Conservation (phyloP, 169 alveolate genomes). For the Theileria parva region DNA sequence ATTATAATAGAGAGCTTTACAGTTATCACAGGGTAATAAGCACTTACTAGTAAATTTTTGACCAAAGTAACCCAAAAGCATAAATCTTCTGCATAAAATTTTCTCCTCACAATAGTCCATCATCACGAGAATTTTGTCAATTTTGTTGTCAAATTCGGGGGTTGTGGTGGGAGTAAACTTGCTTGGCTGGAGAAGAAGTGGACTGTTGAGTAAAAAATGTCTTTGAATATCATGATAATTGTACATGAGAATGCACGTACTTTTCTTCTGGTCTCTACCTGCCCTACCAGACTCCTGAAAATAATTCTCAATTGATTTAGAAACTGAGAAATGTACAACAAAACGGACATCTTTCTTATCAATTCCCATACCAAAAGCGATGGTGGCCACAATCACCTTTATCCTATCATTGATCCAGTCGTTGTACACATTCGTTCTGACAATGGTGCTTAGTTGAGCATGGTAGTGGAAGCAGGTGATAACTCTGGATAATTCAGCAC, state of each 20-base stretch:
- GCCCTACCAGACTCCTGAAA: conserved; percentile 98
- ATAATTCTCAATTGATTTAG: conserved; percentile 96
- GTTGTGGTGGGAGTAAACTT: conserved; percentile 17
- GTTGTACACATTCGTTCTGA: conserved; percentile 72
- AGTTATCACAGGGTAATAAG: conserved; percentile 69
- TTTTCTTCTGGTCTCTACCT: conserved; percentile 87
- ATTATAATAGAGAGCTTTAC: conserved; percentile 15
- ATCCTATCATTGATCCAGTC: conserved; percentile 91
- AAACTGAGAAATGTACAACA: conserved; percentile 95
- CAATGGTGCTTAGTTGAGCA: conserved; percentile 75
- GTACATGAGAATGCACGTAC: conserved; percentile 74
- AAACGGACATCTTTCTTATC: conserved; percentile 97
- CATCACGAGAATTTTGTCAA: conserved; percentile 52
- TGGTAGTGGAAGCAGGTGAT: conserved; percentile 76
- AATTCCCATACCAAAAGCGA: conserved; percentile 99
- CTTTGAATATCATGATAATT: conserved; percentile 73
- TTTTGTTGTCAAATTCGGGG: conserved; percentile 6
- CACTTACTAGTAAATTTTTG: conserved; percentile 78
- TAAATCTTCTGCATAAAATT: conserved; percentile 79
- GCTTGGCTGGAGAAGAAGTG: conserved; percentile 23
- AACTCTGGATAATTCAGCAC: conserved; percentile 72
- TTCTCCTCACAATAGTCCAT: conserved; percentile 84
- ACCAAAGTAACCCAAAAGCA: conserved; percentile 81
- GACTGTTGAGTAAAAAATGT: conserved; percentile 58
- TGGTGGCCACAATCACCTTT: conserved; percentile 95